Conservation (phyloP, 257 asterid genomes). For the Solanum bulbocastanum region DNA sequence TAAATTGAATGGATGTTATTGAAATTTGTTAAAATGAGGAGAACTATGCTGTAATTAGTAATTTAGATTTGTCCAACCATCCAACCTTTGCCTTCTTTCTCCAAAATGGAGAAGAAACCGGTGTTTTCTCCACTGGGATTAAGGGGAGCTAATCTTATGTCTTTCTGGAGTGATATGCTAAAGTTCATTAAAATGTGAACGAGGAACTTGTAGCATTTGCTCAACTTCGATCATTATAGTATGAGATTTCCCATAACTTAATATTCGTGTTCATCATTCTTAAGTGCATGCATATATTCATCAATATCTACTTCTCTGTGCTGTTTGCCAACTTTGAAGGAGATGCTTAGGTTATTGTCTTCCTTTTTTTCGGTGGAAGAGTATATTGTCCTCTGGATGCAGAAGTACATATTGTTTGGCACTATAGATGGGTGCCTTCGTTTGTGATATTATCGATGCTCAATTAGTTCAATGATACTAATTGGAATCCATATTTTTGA, state of each 20-base stretch:
- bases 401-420: not conserved
- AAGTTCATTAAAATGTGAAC: not conserved
- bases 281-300: not conserved
- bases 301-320: not conserved
- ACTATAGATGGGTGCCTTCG: not conserved
- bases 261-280: not conserved
- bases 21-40: not conserved
- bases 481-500: constrained; percentile 7
- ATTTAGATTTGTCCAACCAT: not conserved
- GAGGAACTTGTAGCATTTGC: not conserved
- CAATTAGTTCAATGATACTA: not conserved
- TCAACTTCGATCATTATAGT: not conserved
- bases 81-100: not conserved
- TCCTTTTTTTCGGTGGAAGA: not conserved
- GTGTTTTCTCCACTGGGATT: not conserved
- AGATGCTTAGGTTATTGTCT: not conserved
- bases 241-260: not conserved
- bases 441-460: not conserved
- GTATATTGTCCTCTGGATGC: not conserved
- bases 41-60: not conserved
- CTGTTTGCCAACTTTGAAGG: not conserved
- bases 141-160: not conserved
- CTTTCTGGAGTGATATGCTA: not conserved
- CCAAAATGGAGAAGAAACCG: not conserved
- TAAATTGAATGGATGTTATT: not conserved